Base-by-base conservation (phyloP, 2,329 filamentous ascomycete species). In the Sclerotinia nivalis region DNA sequence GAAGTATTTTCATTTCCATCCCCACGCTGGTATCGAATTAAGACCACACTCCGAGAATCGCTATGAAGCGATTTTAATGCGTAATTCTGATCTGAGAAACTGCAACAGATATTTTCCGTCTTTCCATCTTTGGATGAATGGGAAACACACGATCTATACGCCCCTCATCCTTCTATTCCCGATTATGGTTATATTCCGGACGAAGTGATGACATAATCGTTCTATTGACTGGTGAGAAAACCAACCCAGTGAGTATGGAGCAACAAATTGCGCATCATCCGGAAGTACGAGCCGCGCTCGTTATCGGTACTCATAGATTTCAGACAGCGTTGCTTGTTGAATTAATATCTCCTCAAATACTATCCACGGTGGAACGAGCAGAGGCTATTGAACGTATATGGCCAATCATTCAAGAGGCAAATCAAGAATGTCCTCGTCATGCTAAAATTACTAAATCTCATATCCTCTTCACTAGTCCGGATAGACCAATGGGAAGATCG, bases 141-240 rank as follows among this genome's bases (percentile, higher is more conserved):
- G 65, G 72, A 66, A 12, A 81, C 77, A 2, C 77, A 78, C 31
- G 81, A 83, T 71, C 73, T 83, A 0, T 83, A 74, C 54, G 71
- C 71, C 2, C 73, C 64, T 15, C 81, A 83, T 69, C 79, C 82
- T 0, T 75, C 72, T 1, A 78, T 79, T 8, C 71, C 75, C 0
- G 70, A 73, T 52, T 79, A 0, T 83, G 80, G 79, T 75, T 73
- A 10, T 81, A 76, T 62, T 45, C 75, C 15, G 80, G 80, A 13
- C 76, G 81, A 10, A 70, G 72, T 9, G 81, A 83, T 65, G 81
- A 83, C 73, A 76, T 82, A 18, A 79, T 83, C 43, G 80, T 82
- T 0, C 74, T 82, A 31, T 78, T 77, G 31, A 82, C 80, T 47
- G 82, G 82, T 2, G 81, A 82, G 65, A 84, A 83, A 71, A 77